These are phyloP conservation scores for Pythium folliculosum DNA, from an alignment of 352 stramenopile species.

Conservation along the genomic window DNA sequence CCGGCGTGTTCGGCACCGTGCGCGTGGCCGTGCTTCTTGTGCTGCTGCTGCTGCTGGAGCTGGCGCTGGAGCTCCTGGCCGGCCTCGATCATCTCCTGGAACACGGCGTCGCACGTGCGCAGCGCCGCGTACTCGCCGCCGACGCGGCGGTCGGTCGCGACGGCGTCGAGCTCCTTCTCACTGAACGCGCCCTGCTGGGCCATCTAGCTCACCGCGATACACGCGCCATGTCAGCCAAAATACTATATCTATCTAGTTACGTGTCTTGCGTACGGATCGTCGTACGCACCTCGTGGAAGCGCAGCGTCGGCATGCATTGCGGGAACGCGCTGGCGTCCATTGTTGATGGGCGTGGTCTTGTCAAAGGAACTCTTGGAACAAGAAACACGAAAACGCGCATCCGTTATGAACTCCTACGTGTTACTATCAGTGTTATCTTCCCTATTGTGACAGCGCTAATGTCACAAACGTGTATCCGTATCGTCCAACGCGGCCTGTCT, in stretches of 20 bases:
- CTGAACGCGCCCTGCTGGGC: conserved; percentile 29
- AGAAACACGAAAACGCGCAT: background rate
- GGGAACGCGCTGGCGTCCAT: conserved; percentile 44
- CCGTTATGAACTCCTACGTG: conserved; percentile 14
- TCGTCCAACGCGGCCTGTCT: background rate
- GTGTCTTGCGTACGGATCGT: background rate
- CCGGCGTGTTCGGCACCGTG: background rate
- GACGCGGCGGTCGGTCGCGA: conserved; percentile 44
- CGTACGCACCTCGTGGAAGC: conserved; percentile 59
- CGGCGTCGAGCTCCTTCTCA: conserved; percentile 42
- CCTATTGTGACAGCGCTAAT: background rate
- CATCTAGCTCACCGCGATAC: conserved; percentile 22
- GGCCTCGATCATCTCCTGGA: conserved; percentile 48
- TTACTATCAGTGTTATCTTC: conserved; percentile 12
- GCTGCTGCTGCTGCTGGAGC: conserved; percentile 17
- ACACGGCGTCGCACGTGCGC: conserved; percentile 53
- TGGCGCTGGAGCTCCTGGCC: conserved; percentile 23
- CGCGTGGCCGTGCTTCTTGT: conserved; percentile 10
- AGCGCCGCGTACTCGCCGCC: conserved; percentile 46
- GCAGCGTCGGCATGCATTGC: conserved; percentile 59
- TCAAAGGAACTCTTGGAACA: background rate
- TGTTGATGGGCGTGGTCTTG: background rate
- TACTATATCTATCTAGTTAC: background rate
- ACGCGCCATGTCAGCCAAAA: background rate
- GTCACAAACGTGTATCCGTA: conserved; percentile 6